Conservation (phyloP, 768 basidiomycete genomes). For the Cyathus striatus region DNA sequence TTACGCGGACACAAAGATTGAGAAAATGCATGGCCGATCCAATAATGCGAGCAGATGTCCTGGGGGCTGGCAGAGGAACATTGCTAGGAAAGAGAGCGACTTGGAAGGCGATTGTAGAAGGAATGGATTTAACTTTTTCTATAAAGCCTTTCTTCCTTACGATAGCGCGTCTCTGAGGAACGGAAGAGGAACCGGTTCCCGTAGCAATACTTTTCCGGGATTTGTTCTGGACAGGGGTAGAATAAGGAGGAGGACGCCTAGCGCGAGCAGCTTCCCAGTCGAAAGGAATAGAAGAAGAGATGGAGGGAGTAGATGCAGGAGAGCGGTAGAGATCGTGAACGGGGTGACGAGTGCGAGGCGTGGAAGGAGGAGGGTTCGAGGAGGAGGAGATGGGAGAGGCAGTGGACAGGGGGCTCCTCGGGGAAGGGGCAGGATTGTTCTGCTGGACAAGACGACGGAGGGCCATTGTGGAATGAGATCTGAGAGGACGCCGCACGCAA, state of each 20-base stretch:
- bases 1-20: slow-evolving; percentile 61
- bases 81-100: slow-evolving; percentile 82
- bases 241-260: slow-evolving; percentile 67
- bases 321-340: slow-evolving; percentile 54
- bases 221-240: slow-evolving; percentile 48
- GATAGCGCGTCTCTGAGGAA: slow-evolving; percentile 44
- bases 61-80: slow-evolving; percentile 63
- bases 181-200: slow-evolving; percentile 18
- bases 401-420: slow-evolving; percentile 16
- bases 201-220: slow-evolving; percentile 36
- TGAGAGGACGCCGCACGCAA: no score
- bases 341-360: slow-evolving; percentile 43
- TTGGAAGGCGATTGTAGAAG: slow-evolving; percentile 71
- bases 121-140: slow-evolving; percentile 65
- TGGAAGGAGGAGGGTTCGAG: slow-evolving; percentile 24
- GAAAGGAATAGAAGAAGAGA: slow-evolving; percentile 73
- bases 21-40: slow-evolving; percentile 63
- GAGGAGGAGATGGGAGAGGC: slow-evolving; percentile 24
- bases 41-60: slow-evolving; percentile 59
- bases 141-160: slow-evolving; percentile 60
- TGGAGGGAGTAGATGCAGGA: slow-evolving; percentile 63
- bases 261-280: slow-evolving; percentile 86
- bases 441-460: slow-evolving; percentile 56
- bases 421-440: slow-evolving; percentile 33
- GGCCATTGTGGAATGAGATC: slow-evolving; percentile 30